These are phyloP conservation scores for Melaleuca quinquenervia DNA, from an alignment of 345 rosid species.

Conservation along the genomic window DNA sequence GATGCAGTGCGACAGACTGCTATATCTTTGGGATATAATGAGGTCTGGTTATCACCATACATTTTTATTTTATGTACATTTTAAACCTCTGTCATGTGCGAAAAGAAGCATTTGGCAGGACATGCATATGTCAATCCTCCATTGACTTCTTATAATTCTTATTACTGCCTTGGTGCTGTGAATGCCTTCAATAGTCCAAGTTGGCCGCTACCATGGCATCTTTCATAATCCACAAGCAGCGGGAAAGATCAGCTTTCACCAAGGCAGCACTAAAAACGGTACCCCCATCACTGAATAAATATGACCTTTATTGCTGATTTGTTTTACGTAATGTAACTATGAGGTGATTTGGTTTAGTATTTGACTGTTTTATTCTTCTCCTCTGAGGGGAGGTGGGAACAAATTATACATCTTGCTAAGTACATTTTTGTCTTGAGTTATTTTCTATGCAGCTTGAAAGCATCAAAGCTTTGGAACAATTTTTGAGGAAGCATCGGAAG, in stretches of 20 bases:
- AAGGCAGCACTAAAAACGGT: slow-evolving; percentile 71
- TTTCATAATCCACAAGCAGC: slow-evolving; percentile 69
- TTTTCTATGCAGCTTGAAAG: slow-evolving; percentile 43
- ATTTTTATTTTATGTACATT: not conserved
- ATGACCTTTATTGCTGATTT: not conserved
- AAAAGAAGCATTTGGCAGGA: not conserved
- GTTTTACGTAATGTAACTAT: not conserved
- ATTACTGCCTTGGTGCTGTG: not conserved
- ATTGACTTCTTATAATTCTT: not conserved
- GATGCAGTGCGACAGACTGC: slow-evolving; percentile 64
- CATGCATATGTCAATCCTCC: not conserved
- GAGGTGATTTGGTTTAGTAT: not conserved
- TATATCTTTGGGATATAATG: slow-evolving; percentile 46
- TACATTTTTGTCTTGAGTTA: not conserved
- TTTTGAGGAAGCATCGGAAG: slow-evolving; percentile 66
- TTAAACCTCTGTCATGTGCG: not conserved
- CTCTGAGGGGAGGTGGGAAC: not conserved
- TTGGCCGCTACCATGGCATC: slow-evolving; percentile 72
- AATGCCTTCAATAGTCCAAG: slow-evolving; percentile 33
- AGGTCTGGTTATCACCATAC: slow-evolving; percentile 19
- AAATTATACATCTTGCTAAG: not conserved
- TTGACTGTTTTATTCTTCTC: not conserved
- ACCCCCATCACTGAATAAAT: not conserved
- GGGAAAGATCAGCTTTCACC: slow-evolving; percentile 49
- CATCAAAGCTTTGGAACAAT: slow-evolving; percentile 62